Conservation (phyloP, 331 rosid species). For the Cydonia oblonga region DNA sequence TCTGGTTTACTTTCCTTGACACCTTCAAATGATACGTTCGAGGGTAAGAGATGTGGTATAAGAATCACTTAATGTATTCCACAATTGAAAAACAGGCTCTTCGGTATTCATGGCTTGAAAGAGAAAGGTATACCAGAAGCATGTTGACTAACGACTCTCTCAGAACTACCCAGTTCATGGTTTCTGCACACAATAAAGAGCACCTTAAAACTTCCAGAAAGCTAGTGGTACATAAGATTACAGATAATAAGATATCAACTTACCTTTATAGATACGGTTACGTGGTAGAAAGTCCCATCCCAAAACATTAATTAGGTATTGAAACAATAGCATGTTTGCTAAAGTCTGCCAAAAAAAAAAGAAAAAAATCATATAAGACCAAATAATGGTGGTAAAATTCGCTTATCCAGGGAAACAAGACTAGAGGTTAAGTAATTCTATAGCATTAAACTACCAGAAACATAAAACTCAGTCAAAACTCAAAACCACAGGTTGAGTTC, state of each 20-base stretch:
- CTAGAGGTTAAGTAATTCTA: neutral
- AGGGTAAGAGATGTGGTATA: constrained; percentile 8
- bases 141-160: constrained; percentile 66
- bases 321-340: constrained; percentile 59
- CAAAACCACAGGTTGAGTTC: neutral
- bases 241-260: constrained; percentile 7
- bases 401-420: neutral
- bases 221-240: neutral
- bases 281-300: constrained; percentile 71
- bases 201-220: constrained; percentile 13
- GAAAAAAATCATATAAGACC: neutral
- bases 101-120: constrained; percentile 6
- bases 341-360: constrained; percentile 45
- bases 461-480: neutral
- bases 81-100: constrained; percentile 2
- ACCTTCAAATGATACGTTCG: constrained; percentile 40
- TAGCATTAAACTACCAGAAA: neutral
- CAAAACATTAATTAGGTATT: constrained; percentile 55
- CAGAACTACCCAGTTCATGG: constrained; percentile 48
- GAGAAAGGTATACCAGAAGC: constrained; percentile 50
- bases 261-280: constrained; percentile 38
- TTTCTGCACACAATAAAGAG: constrained; percentile 39
- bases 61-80: constrained; percentile 1
- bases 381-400: neutral
- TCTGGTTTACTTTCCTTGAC: constrained; percentile 54